These are phyloP conservation scores for Polychaeton citri DNA, from an alignment of 2,329 filamentous ascomycete species.

Conservation along the genomic window DNA sequence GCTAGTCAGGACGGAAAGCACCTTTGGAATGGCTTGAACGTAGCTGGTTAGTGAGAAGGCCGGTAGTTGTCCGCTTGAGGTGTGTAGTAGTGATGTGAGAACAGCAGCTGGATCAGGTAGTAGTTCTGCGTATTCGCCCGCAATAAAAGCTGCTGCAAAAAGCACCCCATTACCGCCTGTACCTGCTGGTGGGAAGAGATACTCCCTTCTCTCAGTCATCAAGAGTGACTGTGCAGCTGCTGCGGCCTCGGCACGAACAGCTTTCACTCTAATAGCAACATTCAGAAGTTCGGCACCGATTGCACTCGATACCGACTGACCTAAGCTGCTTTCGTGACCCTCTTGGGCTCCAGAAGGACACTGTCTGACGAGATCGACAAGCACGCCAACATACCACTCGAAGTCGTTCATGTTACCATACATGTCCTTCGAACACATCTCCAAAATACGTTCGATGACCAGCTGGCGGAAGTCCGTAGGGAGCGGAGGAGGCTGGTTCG, in stretches of 20 bases:
- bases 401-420: slow-evolving; percentile 82
- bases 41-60: slow-evolving; percentile 62
- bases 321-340: slow-evolving; percentile 7
- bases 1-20: slow-evolving; percentile 61
- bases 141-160: slow-evolving; percentile 67
- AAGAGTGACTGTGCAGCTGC: slow-evolving; percentile 68
- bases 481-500: slow-evolving; percentile 44
- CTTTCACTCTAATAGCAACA: slow-evolving; percentile 80
- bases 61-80: slow-evolving; percentile 41
- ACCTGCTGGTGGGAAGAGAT: slow-evolving; percentile 40
- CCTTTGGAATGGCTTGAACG: slow-evolving; percentile 73
- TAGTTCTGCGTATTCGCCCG: slow-evolving; percentile 73
- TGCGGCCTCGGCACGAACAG: slow-evolving; percentile 66
- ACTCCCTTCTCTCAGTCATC: slow-evolving; percentile 45
- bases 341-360: slow-evolving; percentile 36
- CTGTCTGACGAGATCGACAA: slow-evolving; percentile 68
- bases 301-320: slow-evolving; percentile 43
- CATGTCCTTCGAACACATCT: slow-evolving; percentile 81
- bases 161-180: slow-evolving; percentile 50
- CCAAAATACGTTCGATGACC: slow-evolving; percentile 69
- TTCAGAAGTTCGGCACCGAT: slow-evolving; percentile 83
- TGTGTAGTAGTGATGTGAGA: slow-evolving; percentile 62
- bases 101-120: slow-evolving; percentile 58
- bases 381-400: slow-evolving; percentile 90
- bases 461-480: slow-evolving; percentile 77